Evolutionary conservation across 441 rosid genomes (phyloP).

Genomic region (Erodium texanum): DNA sequence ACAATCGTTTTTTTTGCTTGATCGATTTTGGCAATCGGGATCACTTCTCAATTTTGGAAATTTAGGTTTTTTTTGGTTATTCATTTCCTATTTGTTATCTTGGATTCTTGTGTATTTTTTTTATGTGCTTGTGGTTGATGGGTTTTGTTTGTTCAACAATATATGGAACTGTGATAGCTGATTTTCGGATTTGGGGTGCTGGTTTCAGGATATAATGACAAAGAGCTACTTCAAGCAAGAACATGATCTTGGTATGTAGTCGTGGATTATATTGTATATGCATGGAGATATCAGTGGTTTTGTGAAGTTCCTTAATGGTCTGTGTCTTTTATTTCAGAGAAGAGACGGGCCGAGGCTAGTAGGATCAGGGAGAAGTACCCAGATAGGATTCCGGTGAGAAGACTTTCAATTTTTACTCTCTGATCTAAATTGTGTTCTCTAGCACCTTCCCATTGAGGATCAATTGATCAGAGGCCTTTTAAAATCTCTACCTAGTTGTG

Average conservation of each 20-base stretch:
- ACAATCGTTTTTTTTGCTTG: neutral
- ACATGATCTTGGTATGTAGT: slow-evolving; percentile 50
- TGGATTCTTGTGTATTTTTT: too few relatives aligned
- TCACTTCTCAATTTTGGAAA: neutral
- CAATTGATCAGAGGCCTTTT: neutral
- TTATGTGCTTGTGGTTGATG: neutral
- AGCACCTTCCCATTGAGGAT: neutral
- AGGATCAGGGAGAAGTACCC: slow-evolving; percentile 65
- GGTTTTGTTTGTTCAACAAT: neutral
- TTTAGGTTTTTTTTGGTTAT: too few relatives aligned
- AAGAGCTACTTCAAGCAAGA: slow-evolving; percentile 69
- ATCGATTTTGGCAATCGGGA: neutral
- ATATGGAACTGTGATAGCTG: neutral
- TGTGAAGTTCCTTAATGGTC: neutral
- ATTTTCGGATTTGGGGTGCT: slow-evolving; percentile 1
- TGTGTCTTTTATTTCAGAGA: slow-evolving; percentile 31
- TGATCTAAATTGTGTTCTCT: neutral
- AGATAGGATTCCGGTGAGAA: slow-evolving; percentile 60
- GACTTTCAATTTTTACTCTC: neutral
- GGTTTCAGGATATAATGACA: slow-evolving; percentile 38
- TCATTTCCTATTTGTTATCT: too few relatives aligned
- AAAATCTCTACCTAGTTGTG: neutral
- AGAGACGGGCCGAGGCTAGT: slow-evolving; percentile 62
- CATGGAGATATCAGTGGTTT: neutral
- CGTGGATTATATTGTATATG: neutral